Evolutionary conservation across 176 grass and related monocot genomes (phyloP).

Genomic region (Oryza rufipogon): DNA sequence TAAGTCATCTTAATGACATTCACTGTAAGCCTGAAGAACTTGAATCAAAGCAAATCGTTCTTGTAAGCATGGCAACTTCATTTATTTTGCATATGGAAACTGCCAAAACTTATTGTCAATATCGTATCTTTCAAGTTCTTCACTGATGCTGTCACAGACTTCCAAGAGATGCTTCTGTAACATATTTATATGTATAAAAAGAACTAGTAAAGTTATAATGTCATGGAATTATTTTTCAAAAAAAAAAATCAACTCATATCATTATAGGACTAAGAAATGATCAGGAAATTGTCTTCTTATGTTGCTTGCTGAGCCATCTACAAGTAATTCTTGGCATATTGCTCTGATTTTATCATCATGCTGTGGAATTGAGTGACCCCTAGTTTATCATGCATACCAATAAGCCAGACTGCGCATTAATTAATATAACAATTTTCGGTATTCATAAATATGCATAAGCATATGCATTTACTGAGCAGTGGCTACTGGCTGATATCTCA

Average conservation of each 20-base stretch:
- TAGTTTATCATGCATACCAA: background rate
- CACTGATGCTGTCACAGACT: background rate
- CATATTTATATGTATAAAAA: background rate
- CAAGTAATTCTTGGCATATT: background rate
- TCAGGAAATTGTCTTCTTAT: background rate
- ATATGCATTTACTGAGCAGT: constrained; percentile 1
- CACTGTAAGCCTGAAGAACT: constrained; percentile 2
- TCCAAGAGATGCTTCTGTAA: background rate
- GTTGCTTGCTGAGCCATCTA: constrained; percentile 1
- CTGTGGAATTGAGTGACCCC: background rate
- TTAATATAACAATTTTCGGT: background rate
- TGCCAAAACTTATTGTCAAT: background rate
- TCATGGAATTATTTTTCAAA: background rate
- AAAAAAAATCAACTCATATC: background rate
- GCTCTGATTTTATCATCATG: constrained; percentile 6
- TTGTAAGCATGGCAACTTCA: background rate
- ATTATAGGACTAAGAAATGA: constrained; percentile 16
- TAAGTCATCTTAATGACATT: background rate
- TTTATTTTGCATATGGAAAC: background rate
- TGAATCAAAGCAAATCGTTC: background rate
- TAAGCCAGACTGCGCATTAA: background rate
- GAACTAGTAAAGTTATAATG: background rate
- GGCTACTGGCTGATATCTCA: background rate
- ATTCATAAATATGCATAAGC: background rate
- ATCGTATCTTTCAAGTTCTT: background rate